These are phyloP conservation scores for Pichia sp. DNA, from an alignment of 1,139 yeast species.

Conservation along the genomic window DNA sequence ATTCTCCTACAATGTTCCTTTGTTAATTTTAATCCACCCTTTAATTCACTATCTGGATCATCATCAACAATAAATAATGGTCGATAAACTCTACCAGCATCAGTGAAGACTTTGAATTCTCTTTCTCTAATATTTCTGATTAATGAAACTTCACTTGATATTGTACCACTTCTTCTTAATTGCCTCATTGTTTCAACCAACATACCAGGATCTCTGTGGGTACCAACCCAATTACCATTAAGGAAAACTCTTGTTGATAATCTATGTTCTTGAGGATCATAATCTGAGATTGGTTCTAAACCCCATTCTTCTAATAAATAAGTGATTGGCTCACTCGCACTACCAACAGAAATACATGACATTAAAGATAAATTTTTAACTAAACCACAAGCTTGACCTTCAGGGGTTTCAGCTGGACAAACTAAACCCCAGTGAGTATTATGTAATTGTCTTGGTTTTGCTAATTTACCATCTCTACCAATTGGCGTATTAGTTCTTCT, in stretches of 20 bases:
- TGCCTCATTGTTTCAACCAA: conserved; percentile 87
- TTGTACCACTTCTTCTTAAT: conserved; percentile 92
- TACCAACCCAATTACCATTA: conserved; percentile 99
- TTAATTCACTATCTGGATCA: conserved; percentile 62
- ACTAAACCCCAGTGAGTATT: conserved; percentile 99
- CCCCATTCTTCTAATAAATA: conserved; percentile 98
- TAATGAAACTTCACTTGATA: conserved; percentile 92
- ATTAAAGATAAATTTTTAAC: conserved; percentile 92
- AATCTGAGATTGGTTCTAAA: conserved; percentile 95
- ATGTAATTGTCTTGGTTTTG: conserved; percentile 97
- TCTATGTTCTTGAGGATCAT: conserved; percentile 87
- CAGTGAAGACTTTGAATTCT: conserved; percentile 93
- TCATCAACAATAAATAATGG: conserved; percentile 90
- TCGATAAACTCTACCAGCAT: conserved; percentile 97
- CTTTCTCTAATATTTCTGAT: conserved; percentile 95
- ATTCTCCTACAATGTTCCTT: conserved; percentile 78
- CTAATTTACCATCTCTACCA: conserved; percentile 97
- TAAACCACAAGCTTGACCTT: conserved; percentile 99
- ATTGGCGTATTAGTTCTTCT: conserved; percentile 98
- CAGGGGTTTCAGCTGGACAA: conserved; percentile 99
- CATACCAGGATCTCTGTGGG: conserved; percentile 90
- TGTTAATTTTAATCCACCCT: conserved; percentile 74
- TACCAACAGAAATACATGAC: conserved; percentile 97
- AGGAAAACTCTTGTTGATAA: conserved; percentile 93
- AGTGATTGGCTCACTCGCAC: conserved; percentile 92